These are phyloP conservation scores for Globisporangium middletonii DNA, from an alignment of 352 stramenopile genomes.

Conservation along the genomic window DNA sequence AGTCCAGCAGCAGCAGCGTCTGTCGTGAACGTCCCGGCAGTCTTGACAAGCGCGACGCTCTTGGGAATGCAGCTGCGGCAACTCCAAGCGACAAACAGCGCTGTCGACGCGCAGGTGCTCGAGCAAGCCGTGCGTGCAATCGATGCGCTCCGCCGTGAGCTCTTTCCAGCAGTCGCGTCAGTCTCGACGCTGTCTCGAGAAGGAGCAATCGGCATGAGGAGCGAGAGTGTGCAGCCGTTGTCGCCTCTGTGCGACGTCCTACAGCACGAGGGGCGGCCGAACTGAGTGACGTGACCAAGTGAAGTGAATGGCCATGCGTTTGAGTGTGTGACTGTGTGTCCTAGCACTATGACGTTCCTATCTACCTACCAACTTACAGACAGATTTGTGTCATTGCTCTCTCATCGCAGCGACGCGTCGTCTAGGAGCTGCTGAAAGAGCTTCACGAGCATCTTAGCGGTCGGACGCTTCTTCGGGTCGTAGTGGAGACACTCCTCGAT, in stretches of 20 bases:
- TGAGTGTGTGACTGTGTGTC: too few species aligned
- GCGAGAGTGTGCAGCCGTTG: too few species aligned
- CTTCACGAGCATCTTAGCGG: conserved; percentile 43
- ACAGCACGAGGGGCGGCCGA: too few species aligned
- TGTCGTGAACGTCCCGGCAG: neutral
- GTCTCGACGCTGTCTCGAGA: too few species aligned
- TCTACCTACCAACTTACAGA: neutral
- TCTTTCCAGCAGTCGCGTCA: neutral
- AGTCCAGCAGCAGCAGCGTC: neutral
- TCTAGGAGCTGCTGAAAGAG: conserved; percentile 42
- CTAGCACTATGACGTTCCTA: neutral
- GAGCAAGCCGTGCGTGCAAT: neutral
- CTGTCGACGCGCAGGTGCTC: neutral
- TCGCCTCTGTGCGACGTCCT: too few species aligned
- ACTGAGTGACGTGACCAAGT: too few species aligned
- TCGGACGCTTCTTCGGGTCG: conserved; percentile 47
- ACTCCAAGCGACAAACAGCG: neutral
- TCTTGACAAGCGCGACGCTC: conserved; percentile 5
- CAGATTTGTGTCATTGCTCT: neutral
- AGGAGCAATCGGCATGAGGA: too few species aligned
- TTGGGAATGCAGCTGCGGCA: conserved; percentile 13
- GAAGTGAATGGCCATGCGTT: neutral
- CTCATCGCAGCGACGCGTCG: conserved; percentile 11
- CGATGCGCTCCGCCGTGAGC: conserved; percentile 6
- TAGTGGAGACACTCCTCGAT: conserved; percentile 59